Evolutionary conservation across 768 basidiomycete genomes (phyloP).

Genomic region (Russula emetica): DNA sequence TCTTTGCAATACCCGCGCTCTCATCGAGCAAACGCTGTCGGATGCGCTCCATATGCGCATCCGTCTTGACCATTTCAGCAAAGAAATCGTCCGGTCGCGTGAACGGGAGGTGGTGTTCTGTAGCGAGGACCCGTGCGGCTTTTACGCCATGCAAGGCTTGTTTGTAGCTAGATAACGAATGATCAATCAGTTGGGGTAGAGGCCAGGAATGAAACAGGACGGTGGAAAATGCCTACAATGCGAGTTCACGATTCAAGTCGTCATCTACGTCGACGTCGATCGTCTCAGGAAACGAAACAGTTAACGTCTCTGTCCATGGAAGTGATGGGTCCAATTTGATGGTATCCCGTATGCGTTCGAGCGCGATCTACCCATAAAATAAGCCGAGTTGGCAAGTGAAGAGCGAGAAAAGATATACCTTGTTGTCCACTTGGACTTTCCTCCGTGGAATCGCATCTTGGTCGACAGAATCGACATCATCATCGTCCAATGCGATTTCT

Average conservation of each 20-base stretch:
- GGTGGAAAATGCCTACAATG: constrained; percentile 56
- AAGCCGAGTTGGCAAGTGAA: constrained; percentile 5
- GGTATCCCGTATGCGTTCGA: constrained; percentile 74
- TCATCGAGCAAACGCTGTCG: constrained; percentile 89
- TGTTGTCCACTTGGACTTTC: constrained; percentile 81
- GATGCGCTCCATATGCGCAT: constrained; percentile 96
- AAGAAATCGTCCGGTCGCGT: constrained; percentile 92
- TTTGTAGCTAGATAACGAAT: constrained; percentile 69
- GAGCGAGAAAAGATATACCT: constrained; percentile 42
- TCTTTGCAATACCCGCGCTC: constrained; percentile 78
- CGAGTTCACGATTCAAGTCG: constrained; percentile 91
- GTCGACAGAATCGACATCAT: constrained; percentile 58
- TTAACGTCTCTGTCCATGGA: constrained; percentile 82
- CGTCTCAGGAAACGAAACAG: constrained; percentile 63
- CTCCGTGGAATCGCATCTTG: constrained; percentile 78
- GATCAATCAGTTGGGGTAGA: background rate
- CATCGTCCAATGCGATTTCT: constrained; percentile 62
- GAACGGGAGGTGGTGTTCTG: constrained; percentile 76
- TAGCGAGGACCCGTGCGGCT: constrained; percentile 69
- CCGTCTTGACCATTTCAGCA: constrained; percentile 98
- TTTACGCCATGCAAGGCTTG: constrained; percentile 86
- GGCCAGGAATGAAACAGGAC: background rate
- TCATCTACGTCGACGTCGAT: constrained; percentile 77
- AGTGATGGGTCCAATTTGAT: constrained; percentile 70
- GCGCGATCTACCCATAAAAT: constrained; percentile 50